phyloP scores from a whole-genome alignment of 2,329 filamentous ascomycete genomes.

The Microdochium trichocladiopsis region DNA sequence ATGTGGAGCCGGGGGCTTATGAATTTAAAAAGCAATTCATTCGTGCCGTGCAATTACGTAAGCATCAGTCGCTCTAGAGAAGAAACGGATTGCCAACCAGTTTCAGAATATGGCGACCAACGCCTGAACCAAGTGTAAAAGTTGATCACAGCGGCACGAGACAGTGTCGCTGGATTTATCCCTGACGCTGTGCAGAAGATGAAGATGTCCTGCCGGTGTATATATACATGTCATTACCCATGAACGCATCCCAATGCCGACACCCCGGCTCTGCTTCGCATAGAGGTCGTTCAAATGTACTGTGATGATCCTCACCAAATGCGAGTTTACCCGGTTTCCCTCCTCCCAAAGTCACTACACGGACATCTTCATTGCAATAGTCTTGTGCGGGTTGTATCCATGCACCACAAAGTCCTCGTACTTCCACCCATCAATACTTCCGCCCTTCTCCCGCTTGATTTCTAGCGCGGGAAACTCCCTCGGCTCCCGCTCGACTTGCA shows the following conservation, averaged over 20 bases:
- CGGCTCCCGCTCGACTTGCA: conserved; percentile 75
- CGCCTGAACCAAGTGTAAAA: no score
- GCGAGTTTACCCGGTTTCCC: no score
- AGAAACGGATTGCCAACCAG: not conserved
- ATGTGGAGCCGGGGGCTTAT: not conserved
- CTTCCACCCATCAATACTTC: conserved; percentile 85
- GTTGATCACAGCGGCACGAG: no score
- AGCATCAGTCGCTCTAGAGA: not conserved
- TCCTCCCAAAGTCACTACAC: conserved; percentile 49
- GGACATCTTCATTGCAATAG: conserved; percentile 98
- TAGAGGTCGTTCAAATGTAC: no score
- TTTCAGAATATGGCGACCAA: no score
- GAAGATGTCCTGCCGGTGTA: not conserved
- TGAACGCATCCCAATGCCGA: no score
- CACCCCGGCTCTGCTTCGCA: no score
- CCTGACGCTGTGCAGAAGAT: no score
- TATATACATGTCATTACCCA: no score
- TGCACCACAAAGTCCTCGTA: conserved; percentile 80
- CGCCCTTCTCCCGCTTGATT: conserved; percentile 60
- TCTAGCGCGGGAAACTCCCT: conserved; percentile 72
- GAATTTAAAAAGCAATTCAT: not conserved
- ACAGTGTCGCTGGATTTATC: no score
- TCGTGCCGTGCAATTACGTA: not conserved
- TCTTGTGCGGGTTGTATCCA: conserved; percentile 86
- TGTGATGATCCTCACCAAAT: no score